Conservation (phyloP, 352 stramenopile genomes). For the Phytophthora colocasiae region DNA sequence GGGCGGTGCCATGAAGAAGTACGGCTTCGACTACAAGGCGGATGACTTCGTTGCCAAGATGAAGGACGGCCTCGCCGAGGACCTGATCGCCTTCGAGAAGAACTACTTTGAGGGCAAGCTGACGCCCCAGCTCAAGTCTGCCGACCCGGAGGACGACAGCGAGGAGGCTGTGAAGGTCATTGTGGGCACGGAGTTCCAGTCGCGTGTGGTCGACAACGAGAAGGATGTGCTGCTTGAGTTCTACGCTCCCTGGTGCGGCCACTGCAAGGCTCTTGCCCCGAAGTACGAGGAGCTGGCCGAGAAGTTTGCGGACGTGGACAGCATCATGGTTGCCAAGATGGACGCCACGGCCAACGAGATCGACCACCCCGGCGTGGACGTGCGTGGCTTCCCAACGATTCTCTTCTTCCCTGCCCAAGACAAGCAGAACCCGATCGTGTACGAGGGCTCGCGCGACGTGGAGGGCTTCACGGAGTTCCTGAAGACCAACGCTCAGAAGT, state of each 20-base stretch:
- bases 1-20: constrained; percentile 94
- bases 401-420: constrained; percentile 94
- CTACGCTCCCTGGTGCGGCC: constrained; percentile 92
- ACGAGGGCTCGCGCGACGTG: constrained; percentile 86
- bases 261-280: constrained; percentile 93
- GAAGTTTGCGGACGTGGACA: constrained; percentile 90
- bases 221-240: constrained; percentile 94
- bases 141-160: constrained; percentile 88
- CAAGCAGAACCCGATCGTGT: constrained; percentile 88
- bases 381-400: constrained; percentile 95
- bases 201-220: constrained; percentile 88
- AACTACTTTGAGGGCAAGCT: constrained; percentile 89
- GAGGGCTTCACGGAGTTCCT: constrained; percentile 88
- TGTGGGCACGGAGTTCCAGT: constrained; percentile 92
- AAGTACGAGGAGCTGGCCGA: constrained; percentile 93
- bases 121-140: constrained; percentile 93
- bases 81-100: constrained; percentile 81
- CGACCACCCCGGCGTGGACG: constrained; percentile 88
- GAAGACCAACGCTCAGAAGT: constrained; percentile 90
- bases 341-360: constrained; percentile 96
- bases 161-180: constrained; percentile 93
- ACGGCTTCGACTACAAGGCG: constrained; percentile 75
- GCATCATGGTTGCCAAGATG: constrained; percentile 96
- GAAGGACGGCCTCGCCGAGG: constrained; percentile 45
- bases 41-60: constrained; percentile 82